Percentiles rank a stretch among this genome's conserved stretches.
Conservation (phyloP, 805 yeast genomes). For the Kodamaea lidongshanica region DNA sequence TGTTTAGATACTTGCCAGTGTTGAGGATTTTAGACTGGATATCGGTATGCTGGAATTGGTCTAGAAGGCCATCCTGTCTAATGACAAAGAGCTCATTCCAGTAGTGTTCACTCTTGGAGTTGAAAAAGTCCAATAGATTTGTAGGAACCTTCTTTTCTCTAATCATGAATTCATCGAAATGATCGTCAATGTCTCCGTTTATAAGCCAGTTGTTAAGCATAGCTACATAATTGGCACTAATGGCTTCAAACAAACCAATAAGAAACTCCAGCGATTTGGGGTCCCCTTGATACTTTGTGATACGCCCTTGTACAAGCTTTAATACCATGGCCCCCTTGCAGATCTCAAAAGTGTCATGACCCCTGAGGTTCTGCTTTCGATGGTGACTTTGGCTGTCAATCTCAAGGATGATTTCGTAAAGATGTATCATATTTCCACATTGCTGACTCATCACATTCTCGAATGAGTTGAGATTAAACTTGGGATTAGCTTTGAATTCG, state of each 20-base stretch:
- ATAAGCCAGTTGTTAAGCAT: slow-evolving; percentile 79
- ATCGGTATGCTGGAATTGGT: slow-evolving; percentile 49
- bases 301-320: slow-evolving; percentile 51
- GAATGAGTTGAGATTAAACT: slow-evolving; percentile 54
- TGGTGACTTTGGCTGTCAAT: no score
- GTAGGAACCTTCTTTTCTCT: slow-evolving; percentile 33
- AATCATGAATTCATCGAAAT: slow-evolving; percentile 78
- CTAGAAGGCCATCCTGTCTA: slow-evolving; percentile 67
- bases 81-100: slow-evolving; percentile 75
- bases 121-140: slow-evolving; percentile 19
- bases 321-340: slow-evolving; percentile 79
- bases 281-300: slow-evolving; percentile 63
- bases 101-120: slow-evolving; percentile 47
- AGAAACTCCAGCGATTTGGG: slow-evolving; percentile 47
- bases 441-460: slow-evolving; percentile 33
- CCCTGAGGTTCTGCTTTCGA: no score
- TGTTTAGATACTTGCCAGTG: slow-evolving; percentile 81
- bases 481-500: slow-evolving; percentile 42
- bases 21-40: slow-evolving; percentile 60
- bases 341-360: slow-evolving; percentile 42
- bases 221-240: slow-evolving; percentile 55
- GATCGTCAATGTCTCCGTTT: slow-evolving; percentile 69
- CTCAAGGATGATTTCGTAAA: slow-evolving; percentile 50
- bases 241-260: slow-evolving; percentile 44
- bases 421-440: slow-evolving; percentile 38